Evolutionary conservation across 2,329 filamentous ascomycete genomes (phyloP).

Genomic region (Xylariaceae sp.): DNA sequence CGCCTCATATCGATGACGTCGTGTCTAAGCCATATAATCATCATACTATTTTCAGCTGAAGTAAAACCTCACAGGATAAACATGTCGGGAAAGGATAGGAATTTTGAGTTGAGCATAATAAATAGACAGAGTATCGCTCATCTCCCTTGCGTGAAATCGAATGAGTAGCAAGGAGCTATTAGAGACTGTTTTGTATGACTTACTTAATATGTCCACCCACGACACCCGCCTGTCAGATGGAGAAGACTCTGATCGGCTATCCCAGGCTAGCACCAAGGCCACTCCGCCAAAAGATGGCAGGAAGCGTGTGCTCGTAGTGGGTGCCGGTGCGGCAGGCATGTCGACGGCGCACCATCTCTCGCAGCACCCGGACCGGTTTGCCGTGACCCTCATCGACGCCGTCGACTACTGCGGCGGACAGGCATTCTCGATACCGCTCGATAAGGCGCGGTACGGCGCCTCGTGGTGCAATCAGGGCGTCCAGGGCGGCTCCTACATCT

Average conservation of each 20-base stretch:
- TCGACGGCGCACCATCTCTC: slow-evolving; percentile 56
- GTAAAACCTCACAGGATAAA: too few relatives aligned
- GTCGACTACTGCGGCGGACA: slow-evolving; percentile 57
- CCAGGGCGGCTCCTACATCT: slow-evolving; percentile 53
- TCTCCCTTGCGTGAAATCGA: too few relatives aligned
- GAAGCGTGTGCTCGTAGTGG: slow-evolving; percentile 37
- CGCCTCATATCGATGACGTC: slow-evolving; percentile 16
- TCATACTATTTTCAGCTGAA: too few relatives aligned
- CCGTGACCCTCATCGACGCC: slow-evolving; percentile 52
- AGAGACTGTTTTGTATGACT: too few relatives aligned
- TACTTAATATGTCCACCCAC: too few relatives aligned
- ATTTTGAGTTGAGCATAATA: too few relatives aligned
- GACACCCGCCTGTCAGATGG: too few relatives aligned
- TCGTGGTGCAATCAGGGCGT: slow-evolving; percentile 60
- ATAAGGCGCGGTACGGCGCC: slow-evolving; percentile 53
- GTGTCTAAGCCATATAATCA: slow-evolving; percentile 6
- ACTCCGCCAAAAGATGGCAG: slow-evolving; percentile 21
- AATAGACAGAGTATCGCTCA: too few relatives aligned
- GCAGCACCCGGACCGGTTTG: slow-evolving; percentile 53
- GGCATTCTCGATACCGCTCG: slow-evolving; percentile 55
- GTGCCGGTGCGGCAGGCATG: slow-evolving; percentile 41
- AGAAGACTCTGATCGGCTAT: too few relatives aligned
- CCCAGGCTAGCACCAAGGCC: slow-evolving; percentile 16
- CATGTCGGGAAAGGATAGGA: too few relatives aligned
- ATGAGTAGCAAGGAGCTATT: too few relatives aligned